These are phyloP conservation scores for Aspergillus sp. DNA, from an alignment of 2,329 filamentous ascomycete species.

Conservation along the genomic window DNA sequence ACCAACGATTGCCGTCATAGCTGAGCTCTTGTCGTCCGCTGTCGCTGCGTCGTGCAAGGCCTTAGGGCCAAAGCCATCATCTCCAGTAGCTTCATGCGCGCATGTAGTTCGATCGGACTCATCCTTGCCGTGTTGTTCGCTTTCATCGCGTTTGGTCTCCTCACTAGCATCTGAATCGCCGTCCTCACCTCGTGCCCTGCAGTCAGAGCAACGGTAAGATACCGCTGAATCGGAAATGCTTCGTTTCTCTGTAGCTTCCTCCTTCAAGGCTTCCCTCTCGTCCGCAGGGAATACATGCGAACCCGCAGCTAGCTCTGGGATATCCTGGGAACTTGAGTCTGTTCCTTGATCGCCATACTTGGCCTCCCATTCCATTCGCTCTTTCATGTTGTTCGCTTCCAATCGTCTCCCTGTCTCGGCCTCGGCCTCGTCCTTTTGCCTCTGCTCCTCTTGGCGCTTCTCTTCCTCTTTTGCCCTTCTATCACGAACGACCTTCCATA, in stretches of 20 bases:
- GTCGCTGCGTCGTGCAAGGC: conserved; percentile 30
- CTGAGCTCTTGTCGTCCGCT: conserved; percentile 63
- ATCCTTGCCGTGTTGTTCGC: conserved; percentile 3
- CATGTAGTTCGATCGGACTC: neutral
- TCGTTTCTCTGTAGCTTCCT: conserved; percentile 28
- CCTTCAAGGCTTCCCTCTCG: conserved; percentile 23
- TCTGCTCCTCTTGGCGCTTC: conserved; percentile 56
- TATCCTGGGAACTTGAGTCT: conserved; percentile 16
- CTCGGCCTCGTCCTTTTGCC: conserved; percentile 66
- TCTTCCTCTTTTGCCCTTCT: conserved; percentile 53
- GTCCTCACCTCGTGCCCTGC: conserved; percentile 20
- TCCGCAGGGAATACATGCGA: conserved; percentile 15
- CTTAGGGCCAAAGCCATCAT: conserved; percentile 19
- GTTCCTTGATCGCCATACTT: conserved; percentile 66
- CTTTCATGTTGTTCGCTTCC: conserved; percentile 50
- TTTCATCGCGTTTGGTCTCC: conserved; percentile 7
- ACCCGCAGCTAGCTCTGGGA: conserved; percentile 32
- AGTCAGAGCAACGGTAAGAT: conserved; percentile 28
- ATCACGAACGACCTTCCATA: conserved; percentile 78
- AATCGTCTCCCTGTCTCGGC: conserved; percentile 68
- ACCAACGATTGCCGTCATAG: conserved; percentile 64
- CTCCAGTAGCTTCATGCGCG: neutral
- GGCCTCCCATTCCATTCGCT: conserved; percentile 71
- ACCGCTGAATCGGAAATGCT: conserved; percentile 27
- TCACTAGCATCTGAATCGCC: conserved; percentile 20